phyloP scores from a whole-genome alignment of 2,329 filamentous ascomycete genomes.

The Talaromyces sp. region DNA sequence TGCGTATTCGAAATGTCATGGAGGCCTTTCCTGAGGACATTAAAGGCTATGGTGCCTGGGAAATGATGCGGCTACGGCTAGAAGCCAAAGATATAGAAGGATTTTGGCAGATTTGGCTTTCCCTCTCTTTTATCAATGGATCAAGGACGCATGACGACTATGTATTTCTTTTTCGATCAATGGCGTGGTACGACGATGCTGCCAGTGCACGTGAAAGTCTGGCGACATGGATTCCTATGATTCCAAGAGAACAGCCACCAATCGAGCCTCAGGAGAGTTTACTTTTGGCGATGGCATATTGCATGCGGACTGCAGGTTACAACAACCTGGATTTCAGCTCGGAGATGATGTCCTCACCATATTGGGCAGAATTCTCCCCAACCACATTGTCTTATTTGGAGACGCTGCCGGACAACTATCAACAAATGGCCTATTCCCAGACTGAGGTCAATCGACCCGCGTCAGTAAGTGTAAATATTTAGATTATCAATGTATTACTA shows the following conservation, averaged over 20 bases:
- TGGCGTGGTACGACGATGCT: conserved; percentile 38
- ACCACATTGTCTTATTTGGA: not conserved
- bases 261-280: conserved; percentile 44
- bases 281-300: conserved; percentile 27
- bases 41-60: not conserved
- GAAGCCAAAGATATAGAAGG: conserved; percentile 45
- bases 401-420: not conserved
- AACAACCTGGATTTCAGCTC: not conserved
- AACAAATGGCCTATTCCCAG: not conserved
- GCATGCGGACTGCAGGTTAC: conserved; percentile 14
- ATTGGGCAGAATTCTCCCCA: not conserved
- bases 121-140: conserved; percentile 45
- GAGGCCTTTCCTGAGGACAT: conserved; percentile 1
- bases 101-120: conserved; percentile 58
- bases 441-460: not conserved
- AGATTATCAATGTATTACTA: not conserved
- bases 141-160: conserved; percentile 53
- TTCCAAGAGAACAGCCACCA: conserved; percentile 50
- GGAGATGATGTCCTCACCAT: not conserved
- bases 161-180: conserved; percentile 46
- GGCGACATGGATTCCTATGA: conserved; percentile 54
- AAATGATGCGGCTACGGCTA: conserved; percentile 27
- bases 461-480: not conserved
- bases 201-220: conserved; percentile 40
- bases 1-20: conserved; percentile 23